These are phyloP conservation scores for Ophiostoma triangulosporum DNA, from an alignment of 2,329 filamentous ascomycete genomes.

Conservation along the genomic window DNA sequence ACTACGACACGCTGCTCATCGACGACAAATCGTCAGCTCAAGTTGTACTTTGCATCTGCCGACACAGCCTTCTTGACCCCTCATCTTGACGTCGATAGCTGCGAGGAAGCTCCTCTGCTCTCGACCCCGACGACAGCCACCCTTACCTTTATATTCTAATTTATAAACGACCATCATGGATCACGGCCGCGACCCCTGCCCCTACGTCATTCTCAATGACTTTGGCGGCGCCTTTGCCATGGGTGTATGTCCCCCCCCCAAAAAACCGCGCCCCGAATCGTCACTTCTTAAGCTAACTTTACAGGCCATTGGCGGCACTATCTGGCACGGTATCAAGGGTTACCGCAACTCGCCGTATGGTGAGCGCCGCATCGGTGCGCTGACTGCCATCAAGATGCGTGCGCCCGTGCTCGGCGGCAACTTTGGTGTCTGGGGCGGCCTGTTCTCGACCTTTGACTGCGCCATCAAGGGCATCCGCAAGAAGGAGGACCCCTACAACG, in stretches of 20 bases:
- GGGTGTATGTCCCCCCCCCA: slow-evolving; percentile 12
- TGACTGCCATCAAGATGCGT: slow-evolving; percentile 95
- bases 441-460: slow-evolving; percentile 95
- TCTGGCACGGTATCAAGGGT: slow-evolving; percentile 96
- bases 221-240: slow-evolving; percentile 60
- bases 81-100: background rate
- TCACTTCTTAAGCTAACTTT: background rate
- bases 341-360: slow-evolving; percentile 83
- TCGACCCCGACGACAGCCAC: background rate
- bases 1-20: background rate
- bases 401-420: slow-evolving; percentile 94
- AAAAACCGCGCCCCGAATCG: background rate
- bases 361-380: slow-evolving; percentile 85
- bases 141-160: background rate
- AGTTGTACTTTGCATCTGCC: background rate
- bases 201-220: slow-evolving; percentile 92
- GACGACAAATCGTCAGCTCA: background rate
- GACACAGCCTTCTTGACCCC: background rate
- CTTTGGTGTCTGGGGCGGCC: slow-evolving; percentile 93
- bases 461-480: slow-evolving; percentile 84
- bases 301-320: slow-evolving; percentile 62
- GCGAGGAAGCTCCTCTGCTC: background rate
- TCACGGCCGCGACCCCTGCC: slow-evolving; percentile 93
- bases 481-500: slow-evolving; percentile 98
- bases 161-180: slow-evolving; percentile 46